Evolutionary conservation across 495 filamentous ascomycete genomes (phyloP), one percentile per base, ranked within the genome.

Genomic region (Cercophora sp.): DNA sequence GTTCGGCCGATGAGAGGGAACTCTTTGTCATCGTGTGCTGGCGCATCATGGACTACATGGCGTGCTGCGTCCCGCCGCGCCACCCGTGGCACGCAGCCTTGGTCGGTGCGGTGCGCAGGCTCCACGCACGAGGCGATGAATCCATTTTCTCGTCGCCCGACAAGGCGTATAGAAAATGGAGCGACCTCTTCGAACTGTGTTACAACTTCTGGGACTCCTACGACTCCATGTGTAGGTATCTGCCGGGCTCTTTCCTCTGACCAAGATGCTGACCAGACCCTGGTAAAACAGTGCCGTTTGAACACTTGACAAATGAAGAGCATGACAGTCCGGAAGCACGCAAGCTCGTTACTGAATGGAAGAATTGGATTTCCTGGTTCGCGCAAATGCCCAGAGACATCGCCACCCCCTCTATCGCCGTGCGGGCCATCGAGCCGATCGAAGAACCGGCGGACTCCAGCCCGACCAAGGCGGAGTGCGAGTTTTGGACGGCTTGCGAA

Each of bases 31-130:
- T 41, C 37, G 20, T 41, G 37, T 41, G 37, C 37, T 41, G 37
- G 37, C 37, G 37, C 37, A 41, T 41, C 37, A 41, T 41, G 37
- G 37, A 41, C 37, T 41, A 41, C 37, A 41, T 41, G 37, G 37
- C 37, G 37, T 41, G 37, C 37, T 41, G 37, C 37, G 20, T 41
- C 37, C 37, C 37, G 37, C 37, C 37, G 37, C 37, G 20, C 37
- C 37, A 41, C 37, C 37, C 37, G 37, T 41, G 37, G 37, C 37
- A 41, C 37, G 37, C 37, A 41, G 37, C 37, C 37, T 41, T 41
- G 37, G 37, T 41, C 37, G 37, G 37, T 41, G 37, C 37, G 37
- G 37, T 41, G 37, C 37, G 37, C 37, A 41, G 37, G 37, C 37
- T 41, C 37, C 37, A 41, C 18, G 37, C 37, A 41, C 37, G 37